Percentiles rank a stretch among this genome's conserved stretches.
Evolutionary conservation across 1,284 basidiomycete genomes (phyloP).

Genomic region (Mrakiaceae sp.): DNA sequence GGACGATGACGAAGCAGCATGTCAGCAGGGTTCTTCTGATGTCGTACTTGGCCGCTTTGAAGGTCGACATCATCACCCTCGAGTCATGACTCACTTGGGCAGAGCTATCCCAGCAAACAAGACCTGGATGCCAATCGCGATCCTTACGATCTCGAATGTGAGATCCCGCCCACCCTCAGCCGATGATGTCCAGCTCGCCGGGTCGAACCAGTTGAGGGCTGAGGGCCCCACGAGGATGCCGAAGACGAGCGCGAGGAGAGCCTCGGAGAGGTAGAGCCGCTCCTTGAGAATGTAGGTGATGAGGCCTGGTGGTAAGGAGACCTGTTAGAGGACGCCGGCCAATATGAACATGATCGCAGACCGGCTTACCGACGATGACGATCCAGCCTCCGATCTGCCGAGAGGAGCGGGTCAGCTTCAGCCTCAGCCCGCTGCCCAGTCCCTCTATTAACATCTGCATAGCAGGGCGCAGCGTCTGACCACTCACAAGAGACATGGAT

Average conservation of each 20-base stretch:
- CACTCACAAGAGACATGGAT: no score
- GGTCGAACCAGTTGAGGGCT: constrained; percentile 33
- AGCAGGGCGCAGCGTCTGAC: no score
- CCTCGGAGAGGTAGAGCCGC: constrained; percentile 76
- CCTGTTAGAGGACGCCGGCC: background rate
- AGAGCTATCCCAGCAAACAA: constrained; percentile 93
- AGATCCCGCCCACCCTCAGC: constrained; percentile 43
- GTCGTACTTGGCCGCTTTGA: no score
- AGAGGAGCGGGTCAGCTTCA: no score
- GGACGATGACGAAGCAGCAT: background rate
- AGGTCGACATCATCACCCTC: background rate
- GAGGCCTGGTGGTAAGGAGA: constrained; percentile 25
- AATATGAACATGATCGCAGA: background rate
- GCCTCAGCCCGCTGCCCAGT: no score
- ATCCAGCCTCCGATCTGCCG: constrained; percentile 9
- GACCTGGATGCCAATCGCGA: constrained; percentile 90
- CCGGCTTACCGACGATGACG: constrained; percentile 20
- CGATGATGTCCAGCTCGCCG: constrained; percentile 60
- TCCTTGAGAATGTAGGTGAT: constrained; percentile 36
- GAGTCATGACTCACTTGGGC: constrained; percentile 50
- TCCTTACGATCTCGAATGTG: constrained; percentile 72
- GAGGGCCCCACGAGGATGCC: constrained; percentile 65
- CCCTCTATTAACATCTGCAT: no score
- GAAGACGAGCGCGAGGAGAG: constrained; percentile 82
- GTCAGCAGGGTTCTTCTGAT: no score